Conservation (phyloP, 352 stramenopile species). For the Pilasporangium apinafurcum region DNA sequence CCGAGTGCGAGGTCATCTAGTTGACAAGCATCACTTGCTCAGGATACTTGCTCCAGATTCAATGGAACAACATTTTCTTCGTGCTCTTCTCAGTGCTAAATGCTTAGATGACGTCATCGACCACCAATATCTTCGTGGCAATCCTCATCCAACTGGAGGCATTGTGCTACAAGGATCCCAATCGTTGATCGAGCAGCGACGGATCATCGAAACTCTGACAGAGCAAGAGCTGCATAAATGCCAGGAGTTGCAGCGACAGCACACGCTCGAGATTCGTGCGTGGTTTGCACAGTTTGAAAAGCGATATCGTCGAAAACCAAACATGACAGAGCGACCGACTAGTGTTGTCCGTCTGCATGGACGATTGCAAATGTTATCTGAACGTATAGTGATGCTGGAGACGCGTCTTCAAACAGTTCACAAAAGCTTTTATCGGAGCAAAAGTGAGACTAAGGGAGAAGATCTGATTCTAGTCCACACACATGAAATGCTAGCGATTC, state of each 20-base stretch:
- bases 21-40: constrained; percentile 25
- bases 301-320: constrained; percentile 38
- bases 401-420: constrained; percentile 10
- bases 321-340: constrained; percentile 17
- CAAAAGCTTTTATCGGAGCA: constrained; percentile 25
- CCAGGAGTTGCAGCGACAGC: constrained; percentile 18
- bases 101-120: constrained; percentile 5
- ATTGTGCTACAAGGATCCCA: background rate
- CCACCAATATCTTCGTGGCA: constrained; percentile 10
- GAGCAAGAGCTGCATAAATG: constrained; percentile 39
- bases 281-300: constrained; percentile 58
- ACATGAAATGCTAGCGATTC: too few relatives aligned
- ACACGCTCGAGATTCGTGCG: constrained; percentile 31
- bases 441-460: constrained; percentile 1
- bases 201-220: constrained; percentile 19
- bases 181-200: background rate
- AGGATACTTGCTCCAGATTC: constrained; percentile 11
- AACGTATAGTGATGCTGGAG: constrained; percentile 35
- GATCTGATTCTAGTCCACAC: too few relatives aligned
- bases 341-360: constrained; percentile 29
- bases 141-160: background rate
- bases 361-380: constrained; percentile 21
- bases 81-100: constrained; percentile 13
- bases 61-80: constrained; percentile 21
- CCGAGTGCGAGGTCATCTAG: constrained; percentile 19